Percentiles rank a stretch among this genome's conserved stretches.
phyloP scores from a whole-genome alignment of 2,329 filamentous ascomycete species.

The Trichocomaceae sp. region DNA sequence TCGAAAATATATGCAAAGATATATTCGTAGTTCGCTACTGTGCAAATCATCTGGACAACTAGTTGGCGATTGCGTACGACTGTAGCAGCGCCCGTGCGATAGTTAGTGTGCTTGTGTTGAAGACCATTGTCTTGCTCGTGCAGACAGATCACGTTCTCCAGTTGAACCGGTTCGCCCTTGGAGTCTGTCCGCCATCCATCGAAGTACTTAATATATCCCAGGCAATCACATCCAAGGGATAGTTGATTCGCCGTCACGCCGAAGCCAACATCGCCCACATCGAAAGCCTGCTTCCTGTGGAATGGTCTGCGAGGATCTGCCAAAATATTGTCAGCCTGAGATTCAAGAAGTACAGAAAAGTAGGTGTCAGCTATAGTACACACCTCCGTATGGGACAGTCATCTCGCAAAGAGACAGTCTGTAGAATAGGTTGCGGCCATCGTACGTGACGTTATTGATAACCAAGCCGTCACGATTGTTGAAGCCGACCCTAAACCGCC shows the following conservation, averaged over 20 bases:
- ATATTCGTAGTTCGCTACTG: constrained; percentile 65
- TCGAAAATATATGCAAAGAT: constrained; percentile 60
- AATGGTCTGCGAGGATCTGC: constrained; percentile 55
- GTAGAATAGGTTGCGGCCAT: constrained; percentile 58
- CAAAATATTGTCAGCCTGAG: not conserved
- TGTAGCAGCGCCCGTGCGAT: constrained; percentile 55
- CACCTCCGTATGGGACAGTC: constrained; percentile 29
- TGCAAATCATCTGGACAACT: constrained; percentile 62
- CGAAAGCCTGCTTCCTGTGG: constrained; percentile 62
- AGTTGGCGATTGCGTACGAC: constrained; percentile 57
- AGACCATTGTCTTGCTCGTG: constrained; percentile 66
- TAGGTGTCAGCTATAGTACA: not conserved
- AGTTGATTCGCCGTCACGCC: constrained; percentile 60
- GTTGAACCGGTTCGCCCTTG: constrained; percentile 47
- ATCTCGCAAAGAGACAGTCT: constrained; percentile 61
- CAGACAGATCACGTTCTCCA: constrained; percentile 59
- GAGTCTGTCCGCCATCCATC: constrained; percentile 46
- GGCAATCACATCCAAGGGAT: constrained; percentile 61
- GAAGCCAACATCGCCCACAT: constrained; percentile 60
- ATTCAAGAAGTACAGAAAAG: not conserved
- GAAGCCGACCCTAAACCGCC: constrained; percentile 61
- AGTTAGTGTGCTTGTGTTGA: constrained; percentile 65
- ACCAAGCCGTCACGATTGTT: constrained; percentile 62
- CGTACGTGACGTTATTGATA: constrained; percentile 60
- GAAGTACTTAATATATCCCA: constrained; percentile 59